These are phyloP conservation scores for Volvox reticuliferus DNA, from an alignment of 139 green algal genomes.

Conservation along the genomic window DNA sequence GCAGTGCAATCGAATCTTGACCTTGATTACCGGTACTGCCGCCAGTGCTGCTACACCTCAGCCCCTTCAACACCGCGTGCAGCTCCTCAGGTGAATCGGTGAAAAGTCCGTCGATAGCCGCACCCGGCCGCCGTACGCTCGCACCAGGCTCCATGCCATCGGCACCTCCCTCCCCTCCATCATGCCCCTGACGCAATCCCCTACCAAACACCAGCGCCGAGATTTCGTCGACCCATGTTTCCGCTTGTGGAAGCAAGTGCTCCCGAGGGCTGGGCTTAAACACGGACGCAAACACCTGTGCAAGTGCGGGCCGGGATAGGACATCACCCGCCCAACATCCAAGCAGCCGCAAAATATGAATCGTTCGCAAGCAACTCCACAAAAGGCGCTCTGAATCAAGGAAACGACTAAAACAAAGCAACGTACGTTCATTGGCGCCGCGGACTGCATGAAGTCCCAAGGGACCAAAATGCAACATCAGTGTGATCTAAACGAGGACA, in stretches of 20 bases:
- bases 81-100: constrained; percentile 7
- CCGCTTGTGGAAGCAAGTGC: background rate
- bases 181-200: background rate
- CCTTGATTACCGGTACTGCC: background rate
- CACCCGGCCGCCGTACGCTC: background rate
- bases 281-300: constrained; percentile 31
- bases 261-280: constrained; percentile 12
- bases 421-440: too few species aligned
- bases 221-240: constrained; percentile 22
- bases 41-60: background rate
- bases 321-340: too few species aligned
- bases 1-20: background rate
- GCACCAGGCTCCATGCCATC: too few species aligned
- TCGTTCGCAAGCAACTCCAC: too few species aligned
- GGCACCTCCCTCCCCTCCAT: background rate
- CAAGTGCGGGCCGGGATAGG: too few species aligned
- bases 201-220: constrained; percentile 7
- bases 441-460: too few species aligned
- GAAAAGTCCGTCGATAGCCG: constrained; percentile 21
- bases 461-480: too few species aligned
- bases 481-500: too few species aligned
- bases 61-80: background rate
- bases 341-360: too few species aligned
- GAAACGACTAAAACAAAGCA: too few species aligned
- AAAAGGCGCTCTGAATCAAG: too few species aligned